Evolutionary conservation across 2,329 filamentous ascomycete genomes (phyloP).

Genomic region (Hypoxylon sp.): DNA sequence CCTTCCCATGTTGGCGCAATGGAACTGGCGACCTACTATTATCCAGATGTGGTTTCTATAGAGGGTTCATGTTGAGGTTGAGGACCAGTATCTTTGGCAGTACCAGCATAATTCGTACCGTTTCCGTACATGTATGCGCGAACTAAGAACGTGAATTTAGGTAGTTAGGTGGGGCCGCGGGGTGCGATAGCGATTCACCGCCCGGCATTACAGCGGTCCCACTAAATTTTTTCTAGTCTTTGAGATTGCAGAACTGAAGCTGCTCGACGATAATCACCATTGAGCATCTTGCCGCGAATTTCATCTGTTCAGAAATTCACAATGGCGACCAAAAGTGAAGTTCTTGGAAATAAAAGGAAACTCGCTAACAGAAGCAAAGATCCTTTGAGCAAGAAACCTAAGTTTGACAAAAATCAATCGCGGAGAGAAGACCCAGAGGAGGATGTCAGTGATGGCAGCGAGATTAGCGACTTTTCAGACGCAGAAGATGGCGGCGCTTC

Average conservation of each 20-base stretch:
- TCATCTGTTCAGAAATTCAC: constrained; percentile 32
- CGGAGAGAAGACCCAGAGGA: constrained; percentile 59
- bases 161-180: constrained; percentile 30
- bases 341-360: constrained; percentile 71
- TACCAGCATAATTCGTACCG: constrained; percentile 25
- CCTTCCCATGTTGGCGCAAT: constrained; percentile 67
- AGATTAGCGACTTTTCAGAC: constrained; percentile 62
- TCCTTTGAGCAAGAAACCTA: constrained; percentile 54
- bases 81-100: constrained; percentile 1
- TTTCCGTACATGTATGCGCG: constrained; percentile 18
- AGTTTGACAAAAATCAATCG: constrained; percentile 55
- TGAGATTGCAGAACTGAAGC: constrained; percentile 17
- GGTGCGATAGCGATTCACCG: constrained; percentile 41
- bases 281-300: constrained; percentile 12
- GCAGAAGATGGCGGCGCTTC: constrained; percentile 68
- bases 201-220: constrained; percentile 42
- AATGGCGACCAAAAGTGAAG: constrained; percentile 66
- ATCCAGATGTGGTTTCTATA: not conserved
- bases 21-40: not conserved
- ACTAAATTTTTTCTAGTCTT: constrained; percentile 39
- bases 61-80: constrained; percentile 14
- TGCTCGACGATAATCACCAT: constrained; percentile 16
- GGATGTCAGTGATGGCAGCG: constrained; percentile 56
- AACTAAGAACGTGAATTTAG: constrained; percentile 1
- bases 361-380: constrained; percentile 67